Percentiles rank a stretch among this genome's conserved stretches.
Conservation (phyloP, 2,329 filamentous ascomycete species). For the Ophiostoma triangulosporum region DNA sequence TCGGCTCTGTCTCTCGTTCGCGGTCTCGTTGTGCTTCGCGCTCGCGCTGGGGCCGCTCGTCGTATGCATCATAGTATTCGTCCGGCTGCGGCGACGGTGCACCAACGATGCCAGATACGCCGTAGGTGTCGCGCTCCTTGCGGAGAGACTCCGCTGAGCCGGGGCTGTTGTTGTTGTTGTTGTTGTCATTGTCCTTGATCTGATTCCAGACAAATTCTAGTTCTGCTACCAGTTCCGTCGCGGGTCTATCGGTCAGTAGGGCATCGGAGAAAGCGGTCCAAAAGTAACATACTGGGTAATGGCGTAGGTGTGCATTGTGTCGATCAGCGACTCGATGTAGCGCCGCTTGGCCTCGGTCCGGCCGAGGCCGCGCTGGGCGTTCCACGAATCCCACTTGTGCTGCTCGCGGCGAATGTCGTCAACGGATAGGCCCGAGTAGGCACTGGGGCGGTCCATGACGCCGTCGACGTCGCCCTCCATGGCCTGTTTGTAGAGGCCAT, state of each 20-base stretch:
- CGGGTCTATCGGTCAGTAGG: constrained; percentile 37
- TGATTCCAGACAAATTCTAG: constrained; percentile 99
- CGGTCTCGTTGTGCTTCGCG: background rate
- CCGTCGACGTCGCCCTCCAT: constrained; percentile 97
- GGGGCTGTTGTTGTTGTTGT: constrained; percentile 46
- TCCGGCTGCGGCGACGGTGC: constrained; percentile 7
- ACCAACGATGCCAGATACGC: constrained; percentile 1
- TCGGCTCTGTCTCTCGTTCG: background rate
- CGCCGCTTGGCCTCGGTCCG: constrained; percentile 86
- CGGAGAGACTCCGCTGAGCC: constrained; percentile 42
- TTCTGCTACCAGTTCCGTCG: constrained; percentile 75
- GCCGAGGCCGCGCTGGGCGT: constrained; percentile 67
- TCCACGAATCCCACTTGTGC: constrained; percentile 90
- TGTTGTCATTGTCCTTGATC: constrained; percentile 50
- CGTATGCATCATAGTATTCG: constrained; percentile 8
- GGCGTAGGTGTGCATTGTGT: constrained; percentile 94
- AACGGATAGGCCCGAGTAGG: constrained; percentile 30
- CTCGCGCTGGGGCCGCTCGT: background rate
- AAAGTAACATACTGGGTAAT: constrained; percentile 58
- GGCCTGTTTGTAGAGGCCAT: constrained; percentile 97
- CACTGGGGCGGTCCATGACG: constrained; percentile 71
- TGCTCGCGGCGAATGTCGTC: constrained; percentile 46
- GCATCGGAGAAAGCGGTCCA: constrained; percentile 27
- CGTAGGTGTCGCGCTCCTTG: constrained; percentile 23
- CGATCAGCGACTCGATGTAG: constrained; percentile 87